A percentile compares a stretch with the other conserved stretches of the same genome.
These are phyloP conservation scores for Canariomyces notabilis DNA, from an alignment of 2,329 filamentous ascomycete species.

Conservation along the genomic window DNA sequence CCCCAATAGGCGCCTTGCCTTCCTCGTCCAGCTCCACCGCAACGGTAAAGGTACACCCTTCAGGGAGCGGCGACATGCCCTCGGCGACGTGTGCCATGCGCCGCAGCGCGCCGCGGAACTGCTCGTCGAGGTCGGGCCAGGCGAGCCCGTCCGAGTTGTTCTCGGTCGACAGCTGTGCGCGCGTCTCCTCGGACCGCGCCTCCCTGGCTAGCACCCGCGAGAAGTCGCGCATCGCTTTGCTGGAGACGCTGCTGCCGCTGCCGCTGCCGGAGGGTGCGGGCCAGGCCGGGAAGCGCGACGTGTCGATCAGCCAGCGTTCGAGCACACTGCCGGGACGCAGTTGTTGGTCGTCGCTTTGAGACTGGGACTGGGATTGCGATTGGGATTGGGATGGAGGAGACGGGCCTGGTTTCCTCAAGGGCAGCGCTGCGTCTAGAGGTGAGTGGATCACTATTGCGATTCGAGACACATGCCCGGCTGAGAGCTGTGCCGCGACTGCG, in stretches of 20 bases:
- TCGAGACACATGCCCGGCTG: conserved; percentile 46
- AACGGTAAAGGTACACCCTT: conserved; percentile 68
- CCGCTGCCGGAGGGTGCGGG: conserved; percentile 15
- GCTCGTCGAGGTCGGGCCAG: conserved; percentile 63
- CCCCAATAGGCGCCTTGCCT: conserved; percentile 52
- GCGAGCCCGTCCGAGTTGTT: conserved; percentile 34
- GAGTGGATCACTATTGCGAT: conserved; percentile 47
- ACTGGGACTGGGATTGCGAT: neutral
- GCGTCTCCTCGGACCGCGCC: conserved; percentile 19
- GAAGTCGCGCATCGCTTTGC: conserved; percentile 28
- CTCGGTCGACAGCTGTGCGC: conserved; percentile 10
- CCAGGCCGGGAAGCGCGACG: conserved; percentile 47
- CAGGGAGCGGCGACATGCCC: conserved; percentile 52
- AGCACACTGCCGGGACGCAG: conserved; percentile 38
- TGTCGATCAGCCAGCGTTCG: conserved; percentile 59
- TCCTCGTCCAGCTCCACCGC: conserved; percentile 66
- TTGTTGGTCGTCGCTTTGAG: conserved; percentile 5
- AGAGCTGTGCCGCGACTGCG: conserved; percentile 65
- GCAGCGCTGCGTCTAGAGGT: conserved; percentile 15
- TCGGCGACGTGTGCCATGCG: conserved; percentile 57
- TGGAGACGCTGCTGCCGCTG: conserved; percentile 16
- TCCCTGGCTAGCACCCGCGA: conserved; percentile 19
- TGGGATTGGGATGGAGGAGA: neutral
- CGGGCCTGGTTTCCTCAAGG: no score
- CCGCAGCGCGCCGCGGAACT: conserved; percentile 62